Evolutionary conservation across 2,329 filamentous ascomycete genomes (phyloP), one percentile per base, ranked within the genome.

Genomic region (Ophiostoma perfectum): DNA sequence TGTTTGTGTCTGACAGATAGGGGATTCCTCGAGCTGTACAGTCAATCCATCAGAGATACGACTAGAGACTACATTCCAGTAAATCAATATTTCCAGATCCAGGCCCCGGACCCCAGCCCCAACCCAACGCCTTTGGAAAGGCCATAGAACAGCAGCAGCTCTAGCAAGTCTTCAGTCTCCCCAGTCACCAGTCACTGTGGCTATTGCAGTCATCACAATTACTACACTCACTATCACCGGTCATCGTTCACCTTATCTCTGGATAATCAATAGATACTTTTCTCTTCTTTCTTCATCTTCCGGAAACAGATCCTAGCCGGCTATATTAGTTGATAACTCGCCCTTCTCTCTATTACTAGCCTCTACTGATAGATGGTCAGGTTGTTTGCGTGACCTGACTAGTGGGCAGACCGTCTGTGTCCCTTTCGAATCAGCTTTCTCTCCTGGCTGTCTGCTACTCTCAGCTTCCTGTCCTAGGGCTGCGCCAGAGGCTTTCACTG

Each of bases 31-130:
- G 27, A 27, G 27, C 27, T 3, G 18, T 27, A 58, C 3, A 58
- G n/a, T 5, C 27, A 38, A 38, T 14, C 14, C 49, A 2, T 14
- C 27, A 27, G 27, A 27, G 27, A 60, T 4, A 16, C 27, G 4
- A 9, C 4, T 5, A 60, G 49, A 38, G 55, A 38, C 55, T 39
- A 8, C 39, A 41, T 63, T 41, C 39, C 38, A 16, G 27, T 27
- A 42, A 27, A 18, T 41, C 60, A 18, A 44, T 42, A 63, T n/a
- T 63, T 63, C 60, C 39, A 63, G 60, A 42, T 63, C 60, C 60
- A 63, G 60, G 60, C 38, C 27, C 27, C 27, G 27, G 27, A 42
- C 60, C 16, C 38, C 9, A 16, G 8, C n/a, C 18, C 38, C 58
- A 42, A 63, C 18, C 38, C 58, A 42, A 63, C 58, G 58, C 7